A percentile compares a stretch with the other conserved stretches of the same genome.
These are phyloP conservation scores for Vitis hybrid DNA, from an alignment of 177 flowering plant genomes.

Conservation along the genomic window DNA sequence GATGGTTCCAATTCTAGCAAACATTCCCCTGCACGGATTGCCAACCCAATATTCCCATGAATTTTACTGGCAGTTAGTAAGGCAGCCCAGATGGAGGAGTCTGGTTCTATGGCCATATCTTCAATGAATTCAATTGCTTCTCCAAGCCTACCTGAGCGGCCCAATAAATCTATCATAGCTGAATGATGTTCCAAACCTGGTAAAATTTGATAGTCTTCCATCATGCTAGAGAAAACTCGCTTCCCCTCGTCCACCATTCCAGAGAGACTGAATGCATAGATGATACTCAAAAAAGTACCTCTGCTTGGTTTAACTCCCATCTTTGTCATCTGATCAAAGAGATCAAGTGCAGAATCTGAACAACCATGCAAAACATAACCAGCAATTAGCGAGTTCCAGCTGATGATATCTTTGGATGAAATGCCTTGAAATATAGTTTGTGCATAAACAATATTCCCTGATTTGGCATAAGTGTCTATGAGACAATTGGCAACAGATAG, in stretches of 20 bases:
- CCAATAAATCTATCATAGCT: slow-evolving; percentile 67
- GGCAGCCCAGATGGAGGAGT: slow-evolving; percentile 53
- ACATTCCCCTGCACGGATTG: slow-evolving; percentile 47
- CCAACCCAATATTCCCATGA: slow-evolving; percentile 54
- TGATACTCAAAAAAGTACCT: slow-evolving; percentile 51
- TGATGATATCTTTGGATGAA: slow-evolving; percentile 53
- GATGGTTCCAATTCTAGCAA: slow-evolving; percentile 57
- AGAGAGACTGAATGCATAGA: slow-evolving; percentile 54
- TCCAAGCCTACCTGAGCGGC: slow-evolving; percentile 68
- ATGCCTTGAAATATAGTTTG: slow-evolving; percentile 53
- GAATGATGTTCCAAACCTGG: slow-evolving; percentile 69
- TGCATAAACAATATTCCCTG: slow-evolving; percentile 59
- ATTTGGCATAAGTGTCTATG: slow-evolving; percentile 70
- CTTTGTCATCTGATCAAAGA: slow-evolving; percentile 52
- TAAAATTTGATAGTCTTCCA: slow-evolving; percentile 46
- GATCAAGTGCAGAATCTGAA: slow-evolving; percentile 43
- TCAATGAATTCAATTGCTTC: slow-evolving; percentile 65
- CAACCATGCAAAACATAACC: slow-evolving; percentile 68
- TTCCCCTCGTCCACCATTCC: slow-evolving; percentile 69
- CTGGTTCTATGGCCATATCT: slow-evolving; percentile 54
- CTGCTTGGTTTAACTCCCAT: slow-evolving; percentile 56
- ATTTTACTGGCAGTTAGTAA: slow-evolving; percentile 63
- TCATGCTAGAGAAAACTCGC: slow-evolving; percentile 51
- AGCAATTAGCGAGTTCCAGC: slow-evolving; percentile 72
- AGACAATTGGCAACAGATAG: slow-evolving; percentile 56